Evolutionary conservation across 306 rosid genomes (phyloP), one percentile per base, ranked within the genome.

Genomic region (Prunus mume): DNA sequence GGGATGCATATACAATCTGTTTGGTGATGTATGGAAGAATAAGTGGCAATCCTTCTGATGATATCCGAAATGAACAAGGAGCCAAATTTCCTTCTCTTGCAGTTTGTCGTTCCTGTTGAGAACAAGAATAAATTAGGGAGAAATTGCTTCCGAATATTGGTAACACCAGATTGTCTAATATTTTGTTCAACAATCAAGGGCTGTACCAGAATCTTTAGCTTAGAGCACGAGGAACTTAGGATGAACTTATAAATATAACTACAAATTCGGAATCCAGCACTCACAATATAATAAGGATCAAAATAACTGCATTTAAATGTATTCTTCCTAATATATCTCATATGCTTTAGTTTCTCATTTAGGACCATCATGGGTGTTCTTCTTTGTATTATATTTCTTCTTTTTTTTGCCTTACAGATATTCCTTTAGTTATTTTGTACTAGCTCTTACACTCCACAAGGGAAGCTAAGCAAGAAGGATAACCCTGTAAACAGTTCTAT

Each of bases 11-110:
- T 30, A 96, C 75, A 67, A 91, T 91, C 86, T 96, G 99, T 79
- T 87, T 96, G 66, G 93, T 86, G 50, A 96, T 77, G 78, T 85
- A 83, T 19, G 98, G 98, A 60, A 96, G 96, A 81, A 93, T 78
- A 64, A 93, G 84, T 27, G 99, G 94, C 87, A 92, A 85, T 80
- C 99, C 99, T 87, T 96, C 99, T 0, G 99, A 91, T 18, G 97
- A 89, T 83, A 96, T 91, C 68, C 99, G 88, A 83, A 96, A 96
- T 65, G 81, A 76, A 86, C 99, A 93, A 15, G 96, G 98, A 22
- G 93, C 81, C 55, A 86, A 24, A 82, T 71, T 87, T 68, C 98
- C 98, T 83, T 92, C 96, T 84, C 93, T 88, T 64, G 98, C 86
- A 65, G 99, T 73, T 83, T 96, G 99, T 77, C 99, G 86, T 87